phyloP scores from a whole-genome alignment of 176 grass and related monocot genomes.

The Oryza officinalis region DNA sequence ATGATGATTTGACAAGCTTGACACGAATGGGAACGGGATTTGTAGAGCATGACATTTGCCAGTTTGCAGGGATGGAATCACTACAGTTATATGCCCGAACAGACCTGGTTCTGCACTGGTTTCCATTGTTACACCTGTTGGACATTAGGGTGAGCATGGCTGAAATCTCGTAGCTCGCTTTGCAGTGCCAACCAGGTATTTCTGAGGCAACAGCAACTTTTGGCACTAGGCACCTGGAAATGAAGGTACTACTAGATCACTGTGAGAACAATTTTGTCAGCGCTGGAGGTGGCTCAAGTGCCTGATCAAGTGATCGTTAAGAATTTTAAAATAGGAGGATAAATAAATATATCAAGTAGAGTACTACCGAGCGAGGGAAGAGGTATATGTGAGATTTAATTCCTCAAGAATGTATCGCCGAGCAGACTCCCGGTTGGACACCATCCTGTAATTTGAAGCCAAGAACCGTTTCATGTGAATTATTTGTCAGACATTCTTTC shows the following conservation, averaged over 20 bases:
- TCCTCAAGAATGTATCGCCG: conserved; percentile 32
- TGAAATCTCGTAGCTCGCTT: not conserved
- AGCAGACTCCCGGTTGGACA: conserved; percentile 88
- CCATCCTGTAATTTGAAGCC: conserved; percentile 58
- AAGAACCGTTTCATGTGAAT: not conserved
- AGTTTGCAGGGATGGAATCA: not conserved
- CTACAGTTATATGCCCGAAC: not conserved
- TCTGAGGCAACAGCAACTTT: not conserved
- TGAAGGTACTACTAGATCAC: no score
- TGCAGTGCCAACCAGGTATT: not conserved
- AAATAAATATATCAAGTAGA: no score
- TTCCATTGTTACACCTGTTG: not conserved
- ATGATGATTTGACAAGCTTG: conserved; percentile 15
- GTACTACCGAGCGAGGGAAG: no score
- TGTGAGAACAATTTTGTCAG: no score
- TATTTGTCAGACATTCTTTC: not conserved
- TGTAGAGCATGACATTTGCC: conserved; percentile 4
- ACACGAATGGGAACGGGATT: not conserved
- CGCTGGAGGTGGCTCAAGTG: no score
- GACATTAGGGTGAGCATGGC: not conserved
- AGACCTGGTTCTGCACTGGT: not conserved
- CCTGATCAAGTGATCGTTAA: no score
- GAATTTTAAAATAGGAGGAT: no score
- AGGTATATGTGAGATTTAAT: no score
- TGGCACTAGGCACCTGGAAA: no score